Evolutionary conservation across 2,329 filamentous ascomycete species (phyloP).

Genomic region (Venturia aucupariae): DNA sequence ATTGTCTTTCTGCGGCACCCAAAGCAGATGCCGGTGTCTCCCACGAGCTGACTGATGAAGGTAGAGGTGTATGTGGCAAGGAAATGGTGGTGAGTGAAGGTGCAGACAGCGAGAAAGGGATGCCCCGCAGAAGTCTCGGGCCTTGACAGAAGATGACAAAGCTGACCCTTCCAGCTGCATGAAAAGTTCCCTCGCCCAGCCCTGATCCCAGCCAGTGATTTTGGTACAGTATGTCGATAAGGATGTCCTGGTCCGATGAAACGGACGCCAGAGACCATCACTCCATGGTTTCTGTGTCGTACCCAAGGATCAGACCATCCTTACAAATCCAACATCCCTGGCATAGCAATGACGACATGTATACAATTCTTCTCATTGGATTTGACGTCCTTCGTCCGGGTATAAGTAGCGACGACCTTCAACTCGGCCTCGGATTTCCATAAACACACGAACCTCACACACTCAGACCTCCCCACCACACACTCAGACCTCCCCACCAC

Average conservation of each 20-base stretch:
- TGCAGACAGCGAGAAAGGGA: neutral
- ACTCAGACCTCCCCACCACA: no score
- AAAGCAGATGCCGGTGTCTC: neutral
- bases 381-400: neutral
- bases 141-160: conserved; percentile 4
- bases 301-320: neutral
- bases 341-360: neutral
- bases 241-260: neutral
- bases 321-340: neutral
- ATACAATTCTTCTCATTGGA: no score
- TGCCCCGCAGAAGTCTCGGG: neutral
- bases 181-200: no score
- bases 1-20: neutral
- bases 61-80: neutral
- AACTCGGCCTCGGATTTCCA: neutral
- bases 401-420: neutral
- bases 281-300: neutral
- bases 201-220: no score
- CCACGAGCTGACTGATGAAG: neutral
- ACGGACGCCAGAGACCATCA: neutral
- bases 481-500: no score
- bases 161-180: no score
- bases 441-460: no score
- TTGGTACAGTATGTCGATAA: no score
- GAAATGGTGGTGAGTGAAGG: neutral